Evolutionary conservation across 176 grass and related monocot species (phyloP).

Genomic region (Oryza longistaminata): DNA sequence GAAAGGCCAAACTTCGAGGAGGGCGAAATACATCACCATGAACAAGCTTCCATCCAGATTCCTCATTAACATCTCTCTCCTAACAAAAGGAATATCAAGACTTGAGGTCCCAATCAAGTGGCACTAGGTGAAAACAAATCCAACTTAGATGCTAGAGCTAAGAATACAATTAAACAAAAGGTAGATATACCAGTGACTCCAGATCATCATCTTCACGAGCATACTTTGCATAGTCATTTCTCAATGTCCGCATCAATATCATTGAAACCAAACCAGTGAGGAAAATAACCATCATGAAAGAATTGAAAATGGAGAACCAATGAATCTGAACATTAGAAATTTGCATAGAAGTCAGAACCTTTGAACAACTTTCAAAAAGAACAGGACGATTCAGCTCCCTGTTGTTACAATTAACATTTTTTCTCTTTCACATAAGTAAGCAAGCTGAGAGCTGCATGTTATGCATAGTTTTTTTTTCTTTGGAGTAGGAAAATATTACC

Average conservation of each 20-base stretch:
- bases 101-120: conserved; percentile 18
- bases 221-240: conserved; percentile 99
- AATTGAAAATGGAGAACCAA: conserved; percentile 99
- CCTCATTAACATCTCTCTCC: conserved; percentile 97
- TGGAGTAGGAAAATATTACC: conserved; percentile 45
- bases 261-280: conserved; percentile 95
- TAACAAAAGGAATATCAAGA: conserved; percentile 34
- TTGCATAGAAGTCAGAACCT: conserved; percentile 19
- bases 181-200: conserved; percentile 68
- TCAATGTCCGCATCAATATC: conserved; percentile 97
- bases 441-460: background rate
- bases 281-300: conserved; percentile 99
- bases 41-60: conserved; percentile 98
- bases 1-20: conserved; percentile 64
- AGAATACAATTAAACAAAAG: conserved; percentile 20
- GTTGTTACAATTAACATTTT: conserved; percentile 25
- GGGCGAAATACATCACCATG: conserved; percentile 97
- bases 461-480: background rate
- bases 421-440: background rate
- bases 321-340: conserved; percentile 73
- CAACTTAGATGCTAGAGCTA: conserved; percentile 24
- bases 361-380: conserved; percentile 30
- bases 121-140: background rate
- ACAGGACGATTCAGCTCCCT: background rate
- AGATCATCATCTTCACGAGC: conserved; percentile 98